phyloP scores from a whole-genome alignment of 2,329 filamentous ascomycete genomes.

The Coniosporium tulheliwenetii region DNA sequence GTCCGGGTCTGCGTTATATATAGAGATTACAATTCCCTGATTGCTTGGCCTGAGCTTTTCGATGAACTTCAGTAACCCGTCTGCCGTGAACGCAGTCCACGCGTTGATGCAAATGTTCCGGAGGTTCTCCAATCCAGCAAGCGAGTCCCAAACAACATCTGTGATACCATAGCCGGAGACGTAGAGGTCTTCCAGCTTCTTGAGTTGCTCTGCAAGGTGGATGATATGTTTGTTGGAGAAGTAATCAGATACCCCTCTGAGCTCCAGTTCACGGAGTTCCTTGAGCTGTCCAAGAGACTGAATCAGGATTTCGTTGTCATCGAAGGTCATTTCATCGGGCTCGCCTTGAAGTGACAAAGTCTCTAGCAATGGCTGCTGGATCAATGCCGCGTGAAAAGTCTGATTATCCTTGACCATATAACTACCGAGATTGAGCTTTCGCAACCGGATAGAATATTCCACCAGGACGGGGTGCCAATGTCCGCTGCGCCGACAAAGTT shows the following conservation, averaged over 20 bases:
- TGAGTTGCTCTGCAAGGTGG: conserved; percentile 28
- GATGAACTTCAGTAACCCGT: conserved; percentile 33
- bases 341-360: conserved; percentile 31
- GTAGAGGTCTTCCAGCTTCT: conserved; percentile 37
- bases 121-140: conserved; percentile 33
- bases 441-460: conserved; percentile 30
- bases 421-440: conserved; percentile 31
- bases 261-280: conserved; percentile 36
- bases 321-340: conserved; percentile 27
- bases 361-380: conserved; percentile 32
- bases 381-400: conserved; percentile 36
- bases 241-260: conserved; percentile 35
- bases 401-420: conserved; percentile 33
- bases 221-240: conserved; percentile 35
- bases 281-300: conserved; percentile 35
- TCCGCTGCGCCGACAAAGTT: conserved; percentile 35
- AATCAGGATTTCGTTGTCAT: conserved; percentile 33
- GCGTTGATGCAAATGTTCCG: conserved; percentile 38
- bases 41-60: conserved; percentile 23
- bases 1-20: conserved; percentile 29
- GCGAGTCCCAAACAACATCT: conserved; percentile 26
- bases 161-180: conserved; percentile 39
- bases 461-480: conserved; percentile 34
- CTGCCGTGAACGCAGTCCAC: conserved; percentile 37
- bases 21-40: conserved; percentile 23